Evolutionary conservation across 2,329 filamentous ascomycete genomes (phyloP).

Genomic region (Claviceps pazoutovae): DNA sequence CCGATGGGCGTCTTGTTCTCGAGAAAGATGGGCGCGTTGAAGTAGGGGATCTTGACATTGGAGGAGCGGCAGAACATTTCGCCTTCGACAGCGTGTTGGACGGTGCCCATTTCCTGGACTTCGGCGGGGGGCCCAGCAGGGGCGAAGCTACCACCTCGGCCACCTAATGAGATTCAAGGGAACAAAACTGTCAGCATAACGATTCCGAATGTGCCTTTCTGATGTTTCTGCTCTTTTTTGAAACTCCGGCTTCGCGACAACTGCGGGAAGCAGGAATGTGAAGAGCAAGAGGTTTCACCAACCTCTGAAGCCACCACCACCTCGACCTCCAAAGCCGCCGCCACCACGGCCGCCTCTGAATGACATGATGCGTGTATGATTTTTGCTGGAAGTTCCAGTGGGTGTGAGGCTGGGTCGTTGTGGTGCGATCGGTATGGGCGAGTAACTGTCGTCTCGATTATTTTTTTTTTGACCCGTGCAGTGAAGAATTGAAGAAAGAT

Average conservation of each 20-base stretch:
- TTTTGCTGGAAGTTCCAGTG: not conserved
- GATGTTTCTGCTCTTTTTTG: not conserved
- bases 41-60: conserved; percentile 94
- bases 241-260: not conserved
- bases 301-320: conserved; percentile 10
- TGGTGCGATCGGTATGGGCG: not conserved
- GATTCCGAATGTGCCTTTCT: not conserved
- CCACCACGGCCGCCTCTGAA: conserved; percentile 11
- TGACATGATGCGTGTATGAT: conserved; percentile 7
- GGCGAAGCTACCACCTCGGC: conserved; percentile 10
- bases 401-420: not conserved
- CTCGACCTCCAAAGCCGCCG: conserved; percentile 10
- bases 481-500: not conserved
- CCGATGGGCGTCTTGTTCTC: conserved; percentile 96
- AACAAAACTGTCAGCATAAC: not conserved
- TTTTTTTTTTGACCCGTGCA: conserved; percentile 4
- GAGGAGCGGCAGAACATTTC: conserved; percentile 95
- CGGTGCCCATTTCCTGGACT: conserved; percentile 66
- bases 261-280: not conserved
- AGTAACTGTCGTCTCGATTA: conserved; percentile 1
- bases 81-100: conserved; percentile 89
- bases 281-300: not conserved
- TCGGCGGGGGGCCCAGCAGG: conserved; percentile 10
- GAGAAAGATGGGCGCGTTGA: conserved; percentile 97
- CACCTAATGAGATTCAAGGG: conserved; percentile 4